Percentiles rank a stretch among this genome's conserved stretches.
Conservation (phyloP, 169 alveolate genomes). For the Plasmodium gonderi region DNA sequence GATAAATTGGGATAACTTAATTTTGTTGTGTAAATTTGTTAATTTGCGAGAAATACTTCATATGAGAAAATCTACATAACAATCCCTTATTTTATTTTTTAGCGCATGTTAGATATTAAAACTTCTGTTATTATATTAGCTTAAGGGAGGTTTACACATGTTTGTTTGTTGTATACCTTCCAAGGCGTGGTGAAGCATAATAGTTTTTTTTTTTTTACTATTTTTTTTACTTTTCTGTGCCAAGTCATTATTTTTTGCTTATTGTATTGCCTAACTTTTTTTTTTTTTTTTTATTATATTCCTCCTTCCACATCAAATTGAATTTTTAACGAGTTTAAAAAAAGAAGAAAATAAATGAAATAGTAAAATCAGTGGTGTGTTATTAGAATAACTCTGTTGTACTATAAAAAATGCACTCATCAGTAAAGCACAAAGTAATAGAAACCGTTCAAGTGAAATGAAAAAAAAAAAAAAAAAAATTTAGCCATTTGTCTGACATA, state of each 20-base stretch:
- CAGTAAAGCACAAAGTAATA: neutral
- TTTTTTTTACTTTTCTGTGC: neutral
- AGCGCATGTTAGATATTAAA: neutral
- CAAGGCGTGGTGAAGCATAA: neutral
- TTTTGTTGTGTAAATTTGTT: neutral
- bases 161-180: neutral
- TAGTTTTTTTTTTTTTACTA: neutral
- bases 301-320: neutral
- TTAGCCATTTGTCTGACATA: neutral
- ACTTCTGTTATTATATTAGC: neutral
- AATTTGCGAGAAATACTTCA: neutral
- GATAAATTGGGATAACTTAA: neutral
- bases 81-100: neutral
- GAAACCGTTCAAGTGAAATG: neutral
- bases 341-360: neutral
- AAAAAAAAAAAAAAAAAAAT: neutral
- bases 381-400: neutral
- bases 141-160: neutral
- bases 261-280: no score
- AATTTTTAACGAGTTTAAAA: neutral
- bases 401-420: neutral
- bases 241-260: no score
- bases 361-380: neutral
- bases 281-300: neutral
- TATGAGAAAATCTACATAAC: neutral